Evolutionary conservation across 805 yeast species (phyloP), one percentile per base, ranked within the genome.

Genomic region (Candida endomychidarum): DNA sequence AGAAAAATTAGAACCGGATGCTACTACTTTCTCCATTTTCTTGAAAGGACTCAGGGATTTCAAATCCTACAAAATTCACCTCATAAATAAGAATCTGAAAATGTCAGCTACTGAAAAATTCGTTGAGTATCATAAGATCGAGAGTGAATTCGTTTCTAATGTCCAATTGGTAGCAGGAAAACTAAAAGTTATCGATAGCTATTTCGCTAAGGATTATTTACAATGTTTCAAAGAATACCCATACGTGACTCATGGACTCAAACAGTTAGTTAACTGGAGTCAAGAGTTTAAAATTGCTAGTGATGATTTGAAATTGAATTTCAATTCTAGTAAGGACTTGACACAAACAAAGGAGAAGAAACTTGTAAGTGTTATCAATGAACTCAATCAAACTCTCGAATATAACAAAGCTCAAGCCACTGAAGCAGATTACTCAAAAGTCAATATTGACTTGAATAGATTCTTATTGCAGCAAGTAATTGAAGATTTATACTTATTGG

Each of bases 21-120:
- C 56, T 14, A 66, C 61, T 29, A 62, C 74, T 1, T 69, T 65
- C 30, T 63, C 72, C 4, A 66, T 65, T 15, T 57, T 69, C 41
- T 49, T 69, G 16, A 55, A 61, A 35, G 75, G 75, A 2, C 35
- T 60, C 9, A 17, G 15, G 9, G 22, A 34, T 20, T 23, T 12
- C 3, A 43, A 35, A 25, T 17, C 39, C 17, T 27, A 40, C 25
- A 38, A 40, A 16, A n/a, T 28, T 7, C 25, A 34, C 4, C 18
- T 25, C 10, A 15, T 33, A 6, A 11, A 8, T 5, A 25, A 31
- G 8, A 19, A 37, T 19, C 6, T 11, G 4, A 41, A 47, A 5
- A 17, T 26, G 3, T 19, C 37, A 8, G 33, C 19, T 12, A 15
- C 47, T 14, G 53, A 48, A 5, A 61, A 64, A 43, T 42, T 56